These are phyloP conservation scores for Alternaria ventricosa DNA, from an alignment of 2,329 filamentous ascomycete genomes.

Conservation along the genomic window DNA sequence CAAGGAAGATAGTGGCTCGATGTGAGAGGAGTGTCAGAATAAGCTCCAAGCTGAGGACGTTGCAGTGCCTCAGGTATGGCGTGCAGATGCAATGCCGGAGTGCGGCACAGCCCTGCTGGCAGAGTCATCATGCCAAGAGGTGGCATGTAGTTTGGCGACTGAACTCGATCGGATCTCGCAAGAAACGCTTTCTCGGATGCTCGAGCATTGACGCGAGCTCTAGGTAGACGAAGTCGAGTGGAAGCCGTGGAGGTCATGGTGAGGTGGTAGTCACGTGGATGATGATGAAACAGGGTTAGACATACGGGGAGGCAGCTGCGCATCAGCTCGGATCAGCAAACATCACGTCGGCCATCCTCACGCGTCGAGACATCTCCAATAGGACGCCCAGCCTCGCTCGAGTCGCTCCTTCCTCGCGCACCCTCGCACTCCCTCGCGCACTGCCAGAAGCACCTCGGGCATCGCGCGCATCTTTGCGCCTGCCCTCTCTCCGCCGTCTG, in stretches of 20 bases:
- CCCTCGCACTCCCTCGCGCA: constrained; percentile 1
- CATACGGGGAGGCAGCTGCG: constrained; percentile 8
- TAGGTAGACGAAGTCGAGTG: background rate
- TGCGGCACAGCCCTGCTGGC: background rate
- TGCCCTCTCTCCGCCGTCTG: constrained; percentile 7
- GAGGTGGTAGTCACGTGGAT: constrained; percentile 7
- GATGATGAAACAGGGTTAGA: constrained; percentile 13
- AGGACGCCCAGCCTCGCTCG: background rate
- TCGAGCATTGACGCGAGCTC: background rate
- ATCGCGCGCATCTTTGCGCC: constrained; percentile 23
- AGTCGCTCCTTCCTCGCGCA: background rate
- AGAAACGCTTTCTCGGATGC: background rate
- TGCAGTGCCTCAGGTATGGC: background rate
- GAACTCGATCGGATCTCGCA: background rate
- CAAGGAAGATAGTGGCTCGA: background rate
- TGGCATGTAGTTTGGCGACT: background rate
- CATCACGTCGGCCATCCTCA: constrained; percentile 17
- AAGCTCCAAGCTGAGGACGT: background rate
- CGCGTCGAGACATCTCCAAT: constrained; percentile 8
- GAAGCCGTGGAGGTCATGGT: background rate
- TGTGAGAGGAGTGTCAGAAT: background rate
- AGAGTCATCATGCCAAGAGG: background rate
- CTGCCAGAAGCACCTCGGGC: constrained; percentile 7
- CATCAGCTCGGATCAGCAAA: constrained; percentile 18
- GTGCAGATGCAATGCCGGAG: background rate